Evolutionary conservation across 495 filamentous ascomycete species (phyloP).

Genomic region (Pseudoneurospora amorphoporcata): DNA sequence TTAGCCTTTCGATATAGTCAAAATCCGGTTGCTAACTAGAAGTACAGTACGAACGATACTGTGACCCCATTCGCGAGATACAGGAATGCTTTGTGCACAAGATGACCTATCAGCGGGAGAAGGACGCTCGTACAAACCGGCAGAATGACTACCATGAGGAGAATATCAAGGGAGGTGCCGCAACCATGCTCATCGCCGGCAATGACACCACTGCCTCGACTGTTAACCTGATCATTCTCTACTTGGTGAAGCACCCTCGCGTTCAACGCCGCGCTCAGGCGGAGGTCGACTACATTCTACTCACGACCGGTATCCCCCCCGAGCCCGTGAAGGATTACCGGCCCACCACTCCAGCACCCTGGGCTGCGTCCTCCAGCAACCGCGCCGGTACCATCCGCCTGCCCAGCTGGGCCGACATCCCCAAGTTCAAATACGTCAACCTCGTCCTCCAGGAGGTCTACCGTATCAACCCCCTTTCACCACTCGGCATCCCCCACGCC

Average conservation of each 20-base stretch:
- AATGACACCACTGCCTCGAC: conserved; percentile 38
- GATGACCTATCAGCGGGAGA: background rate
- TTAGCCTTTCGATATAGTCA: background rate
- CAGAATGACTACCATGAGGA: conserved; percentile 30
- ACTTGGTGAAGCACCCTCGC: conserved; percentile 33
- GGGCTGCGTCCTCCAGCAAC: background rate
- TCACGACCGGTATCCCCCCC: background rate
- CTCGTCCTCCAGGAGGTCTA: conserved; percentile 48
- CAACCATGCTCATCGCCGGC: conserved; percentile 40
- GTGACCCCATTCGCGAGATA: background rate
- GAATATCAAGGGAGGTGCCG: conserved; percentile 40
- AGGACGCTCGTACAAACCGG: conserved; percentile 2
- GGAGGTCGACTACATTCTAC: conserved; percentile 43
- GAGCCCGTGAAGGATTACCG: background rate
- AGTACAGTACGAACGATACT: background rate
- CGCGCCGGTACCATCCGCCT: conserved; percentile 31
- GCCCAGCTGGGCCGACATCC: conserved; percentile 41
- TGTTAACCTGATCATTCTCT: conserved; percentile 29
- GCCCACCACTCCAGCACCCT: background rate
- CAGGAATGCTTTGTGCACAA: background rate
- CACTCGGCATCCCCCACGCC: conserved; percentile 49
- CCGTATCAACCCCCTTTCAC: conserved; percentile 51
- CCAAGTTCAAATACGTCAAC: conserved; percentile 40
- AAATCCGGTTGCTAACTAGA: background rate
- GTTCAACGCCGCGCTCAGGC: conserved; percentile 44